Base-by-base conservation (phyloP, 371 early-diverging fungal genomes). In the Vittaforma corneae region DNA sequence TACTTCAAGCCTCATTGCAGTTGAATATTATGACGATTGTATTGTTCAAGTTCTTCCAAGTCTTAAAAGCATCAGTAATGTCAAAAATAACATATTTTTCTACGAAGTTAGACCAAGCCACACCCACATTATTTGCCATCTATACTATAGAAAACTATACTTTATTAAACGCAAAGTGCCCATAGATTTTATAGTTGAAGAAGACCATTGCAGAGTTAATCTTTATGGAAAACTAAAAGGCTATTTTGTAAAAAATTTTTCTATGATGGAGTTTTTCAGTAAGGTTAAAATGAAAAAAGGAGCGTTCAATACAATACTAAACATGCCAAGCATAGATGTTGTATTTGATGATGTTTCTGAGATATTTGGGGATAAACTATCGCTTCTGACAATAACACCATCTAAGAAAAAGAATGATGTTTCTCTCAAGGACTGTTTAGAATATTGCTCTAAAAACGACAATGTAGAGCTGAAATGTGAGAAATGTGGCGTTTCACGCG, bases 401-500 rank as follows among this genome's bases (percentile, higher is more conserved):
- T n/a, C 5, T 2, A 44, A 29, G 65, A 55, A 40, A 0, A 38
- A 55, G 1, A 22, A 26, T 1, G 1, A 1, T 6, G 1, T 63
- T 16, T 42, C 50, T 29, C 14, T 75, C n/a, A 24, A 42, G 0
- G 50, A 67, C 60, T 92, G 92, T 64, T 56, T 91, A 47, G 77
- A 84, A 18, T 85, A 85, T 66, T 90, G 86, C 66, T 83, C 83
- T 26, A 84, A 81, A 62, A 85, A 86, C 61, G 92, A 92, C 74
- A 75, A 84, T 84, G 85, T 22, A 87, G 90, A 69, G 78, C 81
- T 0, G 87, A 87, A 86, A 87, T 86, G 69, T 91, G 92, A 71
- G 84, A 87, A 32, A 74, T 80, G 40, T 91, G 92, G 73, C 84
- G 87, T 65, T 78, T 84, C 72, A 87, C 87, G 62, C 83, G 81